Evolutionary conservation across 2,329 filamentous ascomycete genomes (phyloP).

Genomic region (Thelonectria discophora): DNA sequence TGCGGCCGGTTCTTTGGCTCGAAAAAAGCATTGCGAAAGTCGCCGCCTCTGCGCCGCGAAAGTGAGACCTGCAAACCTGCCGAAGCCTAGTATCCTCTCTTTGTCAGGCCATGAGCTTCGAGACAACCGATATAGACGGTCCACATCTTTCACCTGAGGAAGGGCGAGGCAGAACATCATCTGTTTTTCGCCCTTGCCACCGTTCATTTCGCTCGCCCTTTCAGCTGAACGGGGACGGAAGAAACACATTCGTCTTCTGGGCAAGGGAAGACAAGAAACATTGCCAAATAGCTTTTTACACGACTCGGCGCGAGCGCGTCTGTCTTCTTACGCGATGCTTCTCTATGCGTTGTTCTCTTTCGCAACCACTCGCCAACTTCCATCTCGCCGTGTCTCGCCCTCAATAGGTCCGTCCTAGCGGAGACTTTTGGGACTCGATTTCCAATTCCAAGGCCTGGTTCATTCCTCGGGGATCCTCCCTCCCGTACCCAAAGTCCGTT

Average conservation of each 20-base stretch:
- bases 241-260: neutral
- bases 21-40: too few relatives aligned
- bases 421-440: constrained; percentile 41
- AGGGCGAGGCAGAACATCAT: constrained; percentile 11
- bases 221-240: neutral
- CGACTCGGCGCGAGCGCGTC: neutral
- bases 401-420: constrained; percentile 40
- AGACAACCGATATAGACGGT: too few relatives aligned
- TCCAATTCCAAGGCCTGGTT: constrained; percentile 37
- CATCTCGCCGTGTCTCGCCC: too few relatives aligned
- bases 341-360: neutral
- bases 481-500: constrained; percentile 25
- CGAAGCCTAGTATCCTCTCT: too few relatives aligned
- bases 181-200: constrained; percentile 3
- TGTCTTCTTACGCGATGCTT: neutral
- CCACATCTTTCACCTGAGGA: too few relatives aligned
- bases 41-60: too few relatives aligned
- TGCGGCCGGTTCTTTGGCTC: too few relatives aligned
- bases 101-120: too few relatives aligned
- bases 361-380: too few relatives aligned
- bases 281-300: neutral
- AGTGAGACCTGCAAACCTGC: too few relatives aligned
- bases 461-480: constrained; percentile 34
- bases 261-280: neutral
- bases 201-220: constrained; percentile 8